Evolutionary conservation across 352 stramenopile genomes (phyloP).

Genomic region (Plasmopara muralis): DNA sequence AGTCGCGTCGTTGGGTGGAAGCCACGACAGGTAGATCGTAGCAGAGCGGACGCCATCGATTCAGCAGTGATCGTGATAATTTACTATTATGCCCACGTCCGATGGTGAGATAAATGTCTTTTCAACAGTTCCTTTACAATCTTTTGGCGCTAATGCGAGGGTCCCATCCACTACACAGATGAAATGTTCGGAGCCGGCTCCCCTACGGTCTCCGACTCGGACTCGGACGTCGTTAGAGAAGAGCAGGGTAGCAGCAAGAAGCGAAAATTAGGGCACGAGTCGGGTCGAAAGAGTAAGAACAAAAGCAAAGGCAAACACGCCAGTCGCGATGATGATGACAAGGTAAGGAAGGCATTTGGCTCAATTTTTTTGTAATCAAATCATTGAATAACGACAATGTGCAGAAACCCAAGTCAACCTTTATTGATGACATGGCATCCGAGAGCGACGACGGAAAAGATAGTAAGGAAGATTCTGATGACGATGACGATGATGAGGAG

Average conservation of each 20-base stretch:
- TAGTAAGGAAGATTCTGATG: slow-evolving; percentile 37
- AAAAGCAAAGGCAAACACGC: slow-evolving; percentile 41
- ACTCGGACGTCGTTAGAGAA: slow-evolving; percentile 55
- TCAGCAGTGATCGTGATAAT: slow-evolving; percentile 1
- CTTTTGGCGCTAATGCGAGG: neutral
- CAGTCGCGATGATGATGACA: slow-evolving; percentile 68
- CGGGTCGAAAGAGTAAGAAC: slow-evolving; percentile 27
- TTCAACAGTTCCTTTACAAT: neutral
- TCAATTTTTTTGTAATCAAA: neutral
- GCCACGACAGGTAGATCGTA: slow-evolving; percentile 17
- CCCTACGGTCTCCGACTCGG: slow-evolving; percentile 80
- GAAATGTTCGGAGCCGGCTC: slow-evolving; percentile 62
- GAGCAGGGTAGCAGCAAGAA: slow-evolving; percentile 44
- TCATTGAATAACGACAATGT: neutral
- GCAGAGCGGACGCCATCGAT: slow-evolving; percentile 4
- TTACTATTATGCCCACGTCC: neutral
- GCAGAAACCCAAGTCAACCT: slow-evolving; percentile 71
- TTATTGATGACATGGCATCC: slow-evolving; percentile 86
- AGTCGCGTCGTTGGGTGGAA: slow-evolving; percentile 22
- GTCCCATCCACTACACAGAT: slow-evolving; percentile 29
- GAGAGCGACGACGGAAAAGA: slow-evolving; percentile 74
- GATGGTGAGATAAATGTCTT: neutral
- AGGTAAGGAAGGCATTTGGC: slow-evolving; percentile 22
- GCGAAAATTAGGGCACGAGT: slow-evolving; percentile 44
- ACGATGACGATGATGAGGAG: slow-evolving; percentile 73